Evolutionary conservation across 2,329 filamentous ascomycete genomes (phyloP).

Genomic region (Fusarium annulatum): DNA sequence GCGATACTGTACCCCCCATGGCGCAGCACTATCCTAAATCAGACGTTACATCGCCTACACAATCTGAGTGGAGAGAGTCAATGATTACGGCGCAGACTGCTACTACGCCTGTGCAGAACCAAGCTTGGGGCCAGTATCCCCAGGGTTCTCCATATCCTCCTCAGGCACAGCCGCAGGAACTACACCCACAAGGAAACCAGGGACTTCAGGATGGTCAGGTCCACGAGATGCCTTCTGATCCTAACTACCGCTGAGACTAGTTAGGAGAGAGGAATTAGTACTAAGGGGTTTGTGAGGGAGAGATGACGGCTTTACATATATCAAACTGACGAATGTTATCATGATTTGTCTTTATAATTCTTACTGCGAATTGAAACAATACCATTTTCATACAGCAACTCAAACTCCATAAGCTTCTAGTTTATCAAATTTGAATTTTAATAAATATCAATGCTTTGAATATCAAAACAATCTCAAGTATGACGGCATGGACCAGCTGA

Average conservation of each 20-base stretch:
- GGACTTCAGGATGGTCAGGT: background rate
- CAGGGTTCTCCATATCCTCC: background rate
- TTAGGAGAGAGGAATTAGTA: no score
- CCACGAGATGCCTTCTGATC: slow-evolving; percentile 1
- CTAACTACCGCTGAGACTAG: background rate
- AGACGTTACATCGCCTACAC: background rate
- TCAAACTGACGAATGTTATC: background rate
- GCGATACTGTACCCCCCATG: background rate
- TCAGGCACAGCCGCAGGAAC: background rate
- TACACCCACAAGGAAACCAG: background rate
- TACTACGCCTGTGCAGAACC: slow-evolving; percentile 13
- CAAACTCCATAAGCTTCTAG: rapidly evolving
- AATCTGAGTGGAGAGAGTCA: slow-evolving; percentile 25
- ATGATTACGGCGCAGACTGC: background rate
- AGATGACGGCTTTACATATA: background rate
- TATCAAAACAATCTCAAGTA: background rate
- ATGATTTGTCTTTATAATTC: background rate
- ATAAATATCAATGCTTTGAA: background rate
- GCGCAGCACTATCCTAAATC: slow-evolving; percentile 10
- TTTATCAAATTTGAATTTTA: rapidly evolving
- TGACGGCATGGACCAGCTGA: rapidly evolving
- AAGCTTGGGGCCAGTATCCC: slow-evolving; percentile 14
- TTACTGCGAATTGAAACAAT: background rate
- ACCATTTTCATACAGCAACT: background rate
- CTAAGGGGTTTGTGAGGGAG: background rate